Percentiles rank a stretch among this genome's conserved stretches.
phyloP scores from a whole-genome alignment of 768 basidiomycete species.

The Trametes cingulata region DNA sequence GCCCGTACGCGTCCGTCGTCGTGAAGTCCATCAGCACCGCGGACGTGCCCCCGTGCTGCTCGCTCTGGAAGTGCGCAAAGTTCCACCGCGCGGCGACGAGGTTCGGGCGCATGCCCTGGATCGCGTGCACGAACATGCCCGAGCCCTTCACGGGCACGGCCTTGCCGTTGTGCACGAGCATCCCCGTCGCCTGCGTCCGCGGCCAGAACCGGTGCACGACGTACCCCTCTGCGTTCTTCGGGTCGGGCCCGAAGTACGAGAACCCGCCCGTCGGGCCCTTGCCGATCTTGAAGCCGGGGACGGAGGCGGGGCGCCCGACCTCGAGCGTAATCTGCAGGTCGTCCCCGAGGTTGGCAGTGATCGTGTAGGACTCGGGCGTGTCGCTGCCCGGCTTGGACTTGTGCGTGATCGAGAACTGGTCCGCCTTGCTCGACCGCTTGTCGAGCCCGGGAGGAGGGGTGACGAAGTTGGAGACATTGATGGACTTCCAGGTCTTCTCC shows the following conservation, averaged over 20 bases:
- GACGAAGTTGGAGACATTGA: slow-evolving; percentile 81
- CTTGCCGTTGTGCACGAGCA: slow-evolving; percentile 65
- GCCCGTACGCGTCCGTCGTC: slow-evolving; percentile 78
- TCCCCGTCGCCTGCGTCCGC: slow-evolving; percentile 59
- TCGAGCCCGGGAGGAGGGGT: slow-evolving; percentile 76
- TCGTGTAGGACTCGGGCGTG: slow-evolving; percentile 72
- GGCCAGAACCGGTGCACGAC: slow-evolving; percentile 95
- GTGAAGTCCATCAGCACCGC: slow-evolving; percentile 97
- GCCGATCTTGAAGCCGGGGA: slow-evolving; percentile 90
- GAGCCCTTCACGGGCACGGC: slow-evolving; percentile 57
- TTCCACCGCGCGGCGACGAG: slow-evolving; percentile 93
- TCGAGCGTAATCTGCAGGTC: slow-evolving; percentile 82
- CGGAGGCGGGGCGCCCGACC: slow-evolving; percentile 63
- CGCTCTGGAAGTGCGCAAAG: slow-evolving; percentile 88
- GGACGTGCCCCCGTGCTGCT: slow-evolving; percentile 69
- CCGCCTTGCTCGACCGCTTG: slow-evolving; percentile 84
- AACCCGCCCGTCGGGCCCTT: slow-evolving; percentile 85
- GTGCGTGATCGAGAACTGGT: slow-evolving; percentile 79
- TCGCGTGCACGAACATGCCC: slow-evolving; percentile 92
- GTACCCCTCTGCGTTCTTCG: slow-evolving; percentile 73
- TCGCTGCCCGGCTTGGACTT: slow-evolving; percentile 58
- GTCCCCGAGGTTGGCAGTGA: slow-evolving; percentile 76
- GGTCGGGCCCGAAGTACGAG: slow-evolving; percentile 81
- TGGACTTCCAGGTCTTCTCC: slow-evolving; percentile 78
- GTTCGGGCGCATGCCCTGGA: slow-evolving; percentile 98